Base-by-base conservation (phyloP, 371 early-diverging fungal species). In the Gilbertella persicaria region DNA sequence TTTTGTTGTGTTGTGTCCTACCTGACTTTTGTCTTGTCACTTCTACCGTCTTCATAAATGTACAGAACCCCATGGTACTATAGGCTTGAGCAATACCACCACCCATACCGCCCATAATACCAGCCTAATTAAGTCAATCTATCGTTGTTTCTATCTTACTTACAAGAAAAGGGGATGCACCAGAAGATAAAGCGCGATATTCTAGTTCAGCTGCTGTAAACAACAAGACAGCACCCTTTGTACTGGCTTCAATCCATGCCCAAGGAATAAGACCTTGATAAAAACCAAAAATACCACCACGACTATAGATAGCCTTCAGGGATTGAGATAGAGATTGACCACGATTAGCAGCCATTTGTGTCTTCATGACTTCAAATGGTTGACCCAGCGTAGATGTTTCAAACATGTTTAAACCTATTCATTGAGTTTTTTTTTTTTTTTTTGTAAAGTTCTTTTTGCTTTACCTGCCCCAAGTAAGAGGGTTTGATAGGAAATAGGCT, bases 31-130 rank as follows among this genome's bases (percentile, higher is more conserved):
- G 94, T 33, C 97, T 85, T 3, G 98, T 98, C 39, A 98, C 96
- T 62, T 98, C 98, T 16, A 98, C 98, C 1, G 98, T 97, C 75
- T 97, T 97, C 98, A 98, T 98, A 69, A 97, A 98, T 0, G 98
- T 98, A 77, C 97, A 97, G 76, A 97, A 96, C 5, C 98, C 97
- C 97, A 96, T 97, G 23, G 98, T 96, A 26, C 94, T 87, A 79
- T 97, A 95, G 0, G 97, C 96, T 78, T 95, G 91, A 20, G 88
- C 86, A 40, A 94, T 76, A 66, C 94, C 94, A 42, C 94, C 94
- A 43, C 85, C 91, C 89, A 95, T 92, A 17, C 98, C 98, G 48
- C 95, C 96, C 16, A 92, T 49, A 51, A 96, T 83, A 47, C 96
- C 97, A 16, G 92, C 86, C 74, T 80, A 28, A 43, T 40, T 40